Evolutionary conservation across 306 rosid genomes (phyloP).

Genomic region (Casuarina cunninghamiana): DNA sequence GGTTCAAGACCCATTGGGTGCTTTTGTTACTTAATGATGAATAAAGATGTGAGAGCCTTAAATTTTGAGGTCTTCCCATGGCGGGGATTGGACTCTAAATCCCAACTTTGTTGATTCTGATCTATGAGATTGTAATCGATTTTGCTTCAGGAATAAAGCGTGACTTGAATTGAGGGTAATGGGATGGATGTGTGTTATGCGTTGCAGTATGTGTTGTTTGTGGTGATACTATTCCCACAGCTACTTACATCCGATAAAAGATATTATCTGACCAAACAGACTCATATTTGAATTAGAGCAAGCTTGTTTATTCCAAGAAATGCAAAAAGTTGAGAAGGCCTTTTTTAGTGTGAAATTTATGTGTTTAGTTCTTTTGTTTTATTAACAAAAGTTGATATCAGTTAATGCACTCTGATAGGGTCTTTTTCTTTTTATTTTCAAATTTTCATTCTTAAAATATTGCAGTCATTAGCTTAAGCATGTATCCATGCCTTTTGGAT

Average conservation of each 20-base stretch:
- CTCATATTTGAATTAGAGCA: not conserved
- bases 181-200: not conserved
- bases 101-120: not conserved
- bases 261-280: not conserved
- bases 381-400: conserved; percentile 7
- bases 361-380: conserved; percentile 5
- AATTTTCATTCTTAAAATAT: conserved; percentile 9
- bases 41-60: not conserved
- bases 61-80: not conserved
- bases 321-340: not conserved
- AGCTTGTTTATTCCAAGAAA: not conserved
- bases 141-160: not conserved
- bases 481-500: conserved; percentile 29
- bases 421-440: not conserved
- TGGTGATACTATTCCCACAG: not conserved
- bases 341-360: conserved; percentile 1
- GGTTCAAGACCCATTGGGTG: not conserved
- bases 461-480: conserved; percentile 18
- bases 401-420: conserved; percentile 16
- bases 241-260: conserved; percentile 6
- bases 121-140: not conserved
- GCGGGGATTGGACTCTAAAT: not conserved
- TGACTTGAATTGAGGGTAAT: not conserved
- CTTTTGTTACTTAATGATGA: not conserved
- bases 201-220: not conserved